Percentiles rank a stretch among this genome's conserved stretches.
Conservation (phyloP, 495 filamentous ascomycete genomes). For the Friedmanniomyces simplex region DNA sequence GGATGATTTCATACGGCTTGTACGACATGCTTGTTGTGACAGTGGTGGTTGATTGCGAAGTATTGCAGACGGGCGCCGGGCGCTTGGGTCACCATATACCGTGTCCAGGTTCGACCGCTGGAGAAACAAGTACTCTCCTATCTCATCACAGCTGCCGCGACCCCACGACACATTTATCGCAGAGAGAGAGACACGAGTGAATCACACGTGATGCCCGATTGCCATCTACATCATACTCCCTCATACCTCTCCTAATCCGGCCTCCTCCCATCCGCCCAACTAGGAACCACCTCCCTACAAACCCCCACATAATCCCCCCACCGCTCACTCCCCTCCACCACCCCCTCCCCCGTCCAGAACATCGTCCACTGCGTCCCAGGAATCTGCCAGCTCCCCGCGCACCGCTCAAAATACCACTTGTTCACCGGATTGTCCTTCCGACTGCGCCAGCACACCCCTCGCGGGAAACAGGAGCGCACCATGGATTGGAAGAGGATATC, state of each 20-base stretch:
- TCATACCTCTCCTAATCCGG: constrained; percentile 21
- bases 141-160: too few relatives aligned
- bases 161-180: too few relatives aligned
- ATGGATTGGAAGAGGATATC: constrained; percentile 95
- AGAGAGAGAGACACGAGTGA: too few relatives aligned
- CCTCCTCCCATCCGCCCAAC: constrained; percentile 65
- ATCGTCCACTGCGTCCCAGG: constrained; percentile 76
- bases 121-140: too few relatives aligned
- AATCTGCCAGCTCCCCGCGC: constrained; percentile 70
- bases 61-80: too few relatives aligned
- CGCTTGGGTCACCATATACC: too few relatives aligned
- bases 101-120: too few relatives aligned
- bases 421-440: constrained; percentile 37
- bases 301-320: constrained; percentile 76
- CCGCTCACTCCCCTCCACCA: constrained; percentile 35
- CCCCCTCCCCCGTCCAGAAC: constrained; percentile 85
- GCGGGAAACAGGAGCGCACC: constrained; percentile 76
- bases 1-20: too few relatives aligned
- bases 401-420: constrained; percentile 71
- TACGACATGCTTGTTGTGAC: too few relatives aligned
- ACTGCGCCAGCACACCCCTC: constrained; percentile 35
- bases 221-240: too few relatives aligned
- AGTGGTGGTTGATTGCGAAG: too few relatives aligned
- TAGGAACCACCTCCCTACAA: constrained; percentile 67
- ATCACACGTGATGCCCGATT: too few relatives aligned